These are phyloP conservation scores for Pythium pectinolyticum DNA, from an alignment of 352 stramenopile genomes.

Conservation along the genomic window DNA sequence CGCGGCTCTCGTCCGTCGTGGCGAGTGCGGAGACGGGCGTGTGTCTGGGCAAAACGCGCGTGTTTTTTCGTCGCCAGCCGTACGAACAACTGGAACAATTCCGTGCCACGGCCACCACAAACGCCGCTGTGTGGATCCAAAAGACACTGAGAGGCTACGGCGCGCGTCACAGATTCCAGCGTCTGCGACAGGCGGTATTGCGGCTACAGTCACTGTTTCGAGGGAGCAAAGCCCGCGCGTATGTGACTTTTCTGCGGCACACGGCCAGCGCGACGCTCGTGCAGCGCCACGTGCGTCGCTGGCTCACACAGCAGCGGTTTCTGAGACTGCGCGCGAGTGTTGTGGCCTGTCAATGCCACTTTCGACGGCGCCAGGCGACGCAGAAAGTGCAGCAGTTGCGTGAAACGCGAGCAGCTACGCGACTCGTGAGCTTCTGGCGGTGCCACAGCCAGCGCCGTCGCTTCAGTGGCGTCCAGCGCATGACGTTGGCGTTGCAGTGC, in stretches of 20 bases:
- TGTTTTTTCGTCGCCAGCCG: conserved; percentile 94
- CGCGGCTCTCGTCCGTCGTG: conserved; percentile 10
- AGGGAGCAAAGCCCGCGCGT: conserved; percentile 33
- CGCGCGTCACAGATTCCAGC: conserved; percentile 37
- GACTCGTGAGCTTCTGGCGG: conserved; percentile 43
- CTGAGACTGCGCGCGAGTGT: conserved; percentile 41
- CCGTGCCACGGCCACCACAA: conserved; percentile 31
- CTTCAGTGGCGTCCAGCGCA: conserved; percentile 34
- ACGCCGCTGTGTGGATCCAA: conserved; percentile 53
- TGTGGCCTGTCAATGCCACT: conserved; percentile 50
- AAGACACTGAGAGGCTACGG: conserved; percentile 49
- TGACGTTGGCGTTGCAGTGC: conserved; percentile 59
- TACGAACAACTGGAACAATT: conserved; percentile 92
- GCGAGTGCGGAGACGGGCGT: conserved; percentile 32
- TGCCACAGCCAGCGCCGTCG: conserved; percentile 31
- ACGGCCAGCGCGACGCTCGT: conserved; percentile 37
- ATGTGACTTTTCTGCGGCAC: conserved; percentile 45
- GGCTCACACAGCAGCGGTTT: conserved; percentile 31
- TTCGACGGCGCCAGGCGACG: conserved; percentile 39
- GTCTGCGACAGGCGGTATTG: conserved; percentile 38
- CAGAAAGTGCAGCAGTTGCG: conserved; percentile 41
- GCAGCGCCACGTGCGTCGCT: conserved; percentile 46
- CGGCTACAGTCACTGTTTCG: conserved; percentile 47
- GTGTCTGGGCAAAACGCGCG: conserved; percentile 88
- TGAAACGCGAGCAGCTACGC: conserved; percentile 44